Base-by-base conservation (phyloP, 2,329 filamentous ascomycete species). In the Cercospora zeina region DNA sequence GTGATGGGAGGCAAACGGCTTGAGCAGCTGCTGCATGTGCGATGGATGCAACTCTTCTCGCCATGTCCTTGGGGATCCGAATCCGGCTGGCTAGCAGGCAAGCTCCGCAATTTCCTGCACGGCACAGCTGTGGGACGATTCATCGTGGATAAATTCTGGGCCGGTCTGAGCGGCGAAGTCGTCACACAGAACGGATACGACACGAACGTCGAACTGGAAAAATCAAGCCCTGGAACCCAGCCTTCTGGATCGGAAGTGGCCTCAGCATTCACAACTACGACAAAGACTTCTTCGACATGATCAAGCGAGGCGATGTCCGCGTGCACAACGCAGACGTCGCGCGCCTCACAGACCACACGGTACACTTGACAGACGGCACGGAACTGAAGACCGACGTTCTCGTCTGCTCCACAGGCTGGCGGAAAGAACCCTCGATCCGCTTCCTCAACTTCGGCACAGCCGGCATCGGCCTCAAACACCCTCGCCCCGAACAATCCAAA, bases 1-100 rank as follows among this genome's bases (percentile, higher is more conserved):
- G 86, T 90, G 14, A 89, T 87, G 1, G 87, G 87, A 0, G 71
- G 89, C n/a, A 87, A 87, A 72, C 54, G 68, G 81, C 76, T 90
- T 0, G 88, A 91, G 74, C 85, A 87, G 68, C 80, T 91, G 4
- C 81, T 88, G 3, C 82, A 83, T 33, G 88, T 84, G 0, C 85
- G 89, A 0, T 81, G 89, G 65, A 76, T 92, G 58, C 89, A 85
- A 1, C 91, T 87, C 86, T 86, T 93, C 74, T 87, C 84, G 56
- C 89, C 90, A 0, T 92, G 89, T 71, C 82, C 89, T 13, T 93
- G 88, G 87, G 87, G 86, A 4, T 78, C 80, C 1, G 82, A 81
- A 1, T 87, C 86, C 69, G 87, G 87, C 1, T 88, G 77, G 80
- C 11, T 76, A 76, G 56, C 42, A 16, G 59, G 58, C 6, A 57